Evolutionary conservation across 2,329 filamentous ascomycete genomes (phyloP), one percentile per base, ranked within the genome.

Genomic region (Cladophialophora carrionii): DNA sequence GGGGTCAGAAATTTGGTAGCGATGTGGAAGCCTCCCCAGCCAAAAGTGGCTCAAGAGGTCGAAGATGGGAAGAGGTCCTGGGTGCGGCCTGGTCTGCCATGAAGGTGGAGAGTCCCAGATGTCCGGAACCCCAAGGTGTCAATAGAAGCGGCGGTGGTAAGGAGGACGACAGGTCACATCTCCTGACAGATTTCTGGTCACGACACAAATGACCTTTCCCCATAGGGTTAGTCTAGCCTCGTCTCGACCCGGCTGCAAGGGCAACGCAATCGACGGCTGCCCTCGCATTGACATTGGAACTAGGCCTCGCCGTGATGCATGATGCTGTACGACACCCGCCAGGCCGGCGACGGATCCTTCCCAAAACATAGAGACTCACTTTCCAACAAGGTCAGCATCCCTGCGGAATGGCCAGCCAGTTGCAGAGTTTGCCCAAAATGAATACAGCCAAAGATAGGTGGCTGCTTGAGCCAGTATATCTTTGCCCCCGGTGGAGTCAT

Each of bases 311-410:
- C n/a, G 20, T 29, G 7, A 51, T 29, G 57, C 57, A 52, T 31
- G 57, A 51, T 37, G 57, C 37, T n/a, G 48, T 61, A 48, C 12
- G 31, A 61, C 32, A 3, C 41, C 48, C 20, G 48, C 7, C 56
- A 51, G 24, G n/a, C n/a, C 29, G 32, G 17, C 26, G 10, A 34
- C 26, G 22, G 24, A 49, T 49, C 31, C 14, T 10, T 32, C 14
- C 24, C 46, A 58, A 51, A 22, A 8, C 46, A 34, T 49, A 58
- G 56, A 58, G 14, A 31, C 26, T 34, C 43, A 34, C 17, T 22
- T 17, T 51, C 46, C 43, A 29, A 49, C 43, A 26, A 12, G 17
- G 24, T 58, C 26, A 5, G 24, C 4, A 34, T 34, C 24, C 20
- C 56, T 58, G 56, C n/a, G 5, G 26, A 24, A 49, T 32, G 31